phyloP scores from a whole-genome alignment of 257 asterid genomes.

The Pogostemon cablin region DNA sequence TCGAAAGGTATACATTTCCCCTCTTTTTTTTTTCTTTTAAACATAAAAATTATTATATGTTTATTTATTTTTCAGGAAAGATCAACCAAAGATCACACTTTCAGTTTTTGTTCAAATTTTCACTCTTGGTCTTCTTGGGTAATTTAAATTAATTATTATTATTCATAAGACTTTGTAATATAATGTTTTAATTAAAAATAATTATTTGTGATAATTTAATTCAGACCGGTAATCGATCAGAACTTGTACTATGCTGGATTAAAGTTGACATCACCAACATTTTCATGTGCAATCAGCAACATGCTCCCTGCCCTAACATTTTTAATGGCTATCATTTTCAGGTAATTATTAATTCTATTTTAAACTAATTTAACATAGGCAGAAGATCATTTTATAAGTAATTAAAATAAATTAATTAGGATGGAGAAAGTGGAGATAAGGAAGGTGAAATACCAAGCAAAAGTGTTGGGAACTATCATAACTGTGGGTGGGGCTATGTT shows the following conservation, averaged over 20 bases:
- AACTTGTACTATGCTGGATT: slow-evolving; percentile 88
- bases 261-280: slow-evolving; percentile 76
- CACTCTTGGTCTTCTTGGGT: slow-evolving; percentile 89
- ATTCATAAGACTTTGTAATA: neutral
- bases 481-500: slow-evolving; percentile 82
- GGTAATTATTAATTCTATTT: slow-evolving; percentile 35
- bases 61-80: slow-evolving; percentile 51
- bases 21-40: neutral
- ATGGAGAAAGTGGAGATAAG: slow-evolving; percentile 75
- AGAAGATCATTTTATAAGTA: no score
- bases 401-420: slow-evolving; percentile 33
- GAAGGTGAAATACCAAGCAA: slow-evolving; percentile 77
- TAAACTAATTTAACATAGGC: no score
- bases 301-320: slow-evolving; percentile 94
- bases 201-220: neutral
- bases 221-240: slow-evolving; percentile 90
- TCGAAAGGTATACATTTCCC: slow-evolving; percentile 53
- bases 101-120: slow-evolving; percentile 77
- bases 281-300: slow-evolving; percentile 90
- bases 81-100: slow-evolving; percentile 84
- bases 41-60: neutral
- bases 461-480: slow-evolving; percentile 73
- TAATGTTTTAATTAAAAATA: neutral
- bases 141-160: slow-evolving; percentile 19
- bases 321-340: slow-evolving; percentile 72